Conservation (phyloP, 768 basidiomycete species). For the Tricholoma terreum region DNA sequence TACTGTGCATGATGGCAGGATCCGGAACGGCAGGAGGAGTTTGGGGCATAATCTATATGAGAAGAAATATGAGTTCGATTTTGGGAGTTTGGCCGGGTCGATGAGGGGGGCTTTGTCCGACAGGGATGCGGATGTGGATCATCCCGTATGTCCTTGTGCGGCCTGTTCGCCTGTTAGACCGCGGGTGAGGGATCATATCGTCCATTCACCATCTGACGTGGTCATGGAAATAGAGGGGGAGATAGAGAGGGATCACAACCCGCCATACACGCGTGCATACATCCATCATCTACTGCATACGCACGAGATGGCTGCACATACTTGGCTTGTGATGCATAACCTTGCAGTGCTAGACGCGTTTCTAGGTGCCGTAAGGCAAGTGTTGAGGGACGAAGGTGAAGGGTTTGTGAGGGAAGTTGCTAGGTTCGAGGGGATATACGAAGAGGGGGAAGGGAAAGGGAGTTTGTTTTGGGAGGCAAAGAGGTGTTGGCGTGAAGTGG, state of each 20-base stretch:
- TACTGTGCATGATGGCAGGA: background rate
- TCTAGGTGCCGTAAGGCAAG: conserved; percentile 52
- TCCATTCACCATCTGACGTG: conserved; percentile 34
- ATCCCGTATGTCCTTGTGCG: conserved; percentile 44
- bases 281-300: conserved; percentile 83
- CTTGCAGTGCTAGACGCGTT: conserved; percentile 64
- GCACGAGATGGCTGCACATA: conserved; percentile 87
- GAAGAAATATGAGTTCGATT: conserved; percentile 54
- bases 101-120: conserved; percentile 26
- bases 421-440: conserved; percentile 47
- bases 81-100: conserved; percentile 46
- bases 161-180: conserved; percentile 52
- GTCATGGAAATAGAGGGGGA: conserved; percentile 1
- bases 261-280: conserved; percentile 57
- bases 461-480: conserved; percentile 50
- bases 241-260: conserved; percentile 15
- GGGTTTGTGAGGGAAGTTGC: conserved; percentile 45
- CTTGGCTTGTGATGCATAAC: conserved; percentile 75
- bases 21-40: conserved; percentile 30
- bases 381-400: conserved; percentile 18
- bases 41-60: conserved; percentile 78
- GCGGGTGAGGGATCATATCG: conserved; percentile 39
- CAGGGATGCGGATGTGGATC: background rate
- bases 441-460: background rate
- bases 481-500: conserved; percentile 60